Evolutionary conservation across 805 yeast genomes (phyloP).

Genomic region (Saccharomycopsis vini): DNA sequence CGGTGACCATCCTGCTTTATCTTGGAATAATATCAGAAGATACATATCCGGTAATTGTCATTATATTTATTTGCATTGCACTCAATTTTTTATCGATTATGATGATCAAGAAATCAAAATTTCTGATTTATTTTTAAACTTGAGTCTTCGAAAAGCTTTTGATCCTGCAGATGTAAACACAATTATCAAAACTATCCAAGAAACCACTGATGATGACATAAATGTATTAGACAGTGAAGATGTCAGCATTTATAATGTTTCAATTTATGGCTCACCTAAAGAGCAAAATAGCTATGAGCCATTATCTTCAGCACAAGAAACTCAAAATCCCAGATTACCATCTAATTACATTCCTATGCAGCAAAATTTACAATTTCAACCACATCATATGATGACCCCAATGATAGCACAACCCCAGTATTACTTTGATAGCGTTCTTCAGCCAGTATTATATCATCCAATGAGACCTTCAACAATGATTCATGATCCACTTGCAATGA

Average conservation of each 20-base stretch:
- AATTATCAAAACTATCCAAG: conserved; percentile 5
- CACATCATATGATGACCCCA: not conserved
- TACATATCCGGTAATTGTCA: conserved; percentile 18
- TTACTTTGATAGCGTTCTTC: not conserved
- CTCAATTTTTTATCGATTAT: conserved; percentile 14
- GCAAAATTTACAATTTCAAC: too few species aligned
- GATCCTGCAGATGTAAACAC: not conserved
- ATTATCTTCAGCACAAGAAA: conserved; percentile 2
- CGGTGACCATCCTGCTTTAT: conserved; percentile 13
- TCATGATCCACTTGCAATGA: not conserved
- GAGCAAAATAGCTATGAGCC: too few species aligned
- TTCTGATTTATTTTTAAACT: conserved; percentile 1
- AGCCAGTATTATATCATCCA: not conserved
- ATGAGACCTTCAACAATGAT: conserved; percentile 1
- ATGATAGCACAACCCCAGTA: not conserved
- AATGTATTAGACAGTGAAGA: conserved; percentile 8
- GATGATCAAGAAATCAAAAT: not conserved
- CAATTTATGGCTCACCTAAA: conserved; percentile 1
- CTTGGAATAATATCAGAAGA: conserved; percentile 18
- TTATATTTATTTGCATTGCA: conserved; percentile 15
- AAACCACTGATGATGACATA: conserved; percentile 7
- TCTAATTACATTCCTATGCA: not conserved
- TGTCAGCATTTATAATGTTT: conserved; percentile 2
- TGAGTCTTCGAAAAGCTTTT: conserved; percentile 9
- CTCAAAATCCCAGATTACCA: too few species aligned